Evolutionary conservation across 148 eudicot genomes (phyloP), one percentile per base, ranked within the genome.

Genomic region (Amaranthus palmeri): DNA sequence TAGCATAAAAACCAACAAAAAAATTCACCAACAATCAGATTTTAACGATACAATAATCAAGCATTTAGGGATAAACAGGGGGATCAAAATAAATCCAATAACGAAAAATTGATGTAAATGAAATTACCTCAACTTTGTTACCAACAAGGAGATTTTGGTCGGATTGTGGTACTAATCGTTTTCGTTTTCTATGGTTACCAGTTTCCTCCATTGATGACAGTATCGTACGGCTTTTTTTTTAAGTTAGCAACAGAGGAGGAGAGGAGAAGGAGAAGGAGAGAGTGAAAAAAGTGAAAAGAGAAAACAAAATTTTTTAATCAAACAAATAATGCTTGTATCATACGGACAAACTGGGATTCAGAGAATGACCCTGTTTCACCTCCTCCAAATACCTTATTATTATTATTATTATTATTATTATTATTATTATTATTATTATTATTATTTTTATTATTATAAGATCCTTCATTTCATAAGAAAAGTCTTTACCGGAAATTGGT

Each of bases 51-150:
- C 1, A 66, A 51, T 14, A 25, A 14, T 11, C 58, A 54, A 10
- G 3, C 36, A 43, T 10, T n/a, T 4, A 1, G 55, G 44, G 15
- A 36, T 18, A 66, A 77, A 46, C 62, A 60, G 59, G 8, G 60
- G 60, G 70, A 76, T 60, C 54, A 13, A 11, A 53, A 1, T 2
- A 18, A 47, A 25, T 40, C 42, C 10, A 6, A 11, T 47, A 54
- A 53, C 2, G 41, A 73, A 61, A n/a, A 50, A 1, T n/a, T 9
- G 15, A 36, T 52, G 36, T n/a, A 52, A 14, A 52, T 25, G 36
- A 25, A 41, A 46, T 12, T 78, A 85, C 88, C 78, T 85, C 88
- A 66, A 85, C 84, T 58, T 14, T 48, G 3, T 68, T 64, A 57
- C 55, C 56, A 13, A 69, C 43, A 44, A 41, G 25, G 54, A 81